phyloP scores from a whole-genome alignment of 2,329 filamentous ascomycete species.

The Knoxdaviesia capensis region DNA sequence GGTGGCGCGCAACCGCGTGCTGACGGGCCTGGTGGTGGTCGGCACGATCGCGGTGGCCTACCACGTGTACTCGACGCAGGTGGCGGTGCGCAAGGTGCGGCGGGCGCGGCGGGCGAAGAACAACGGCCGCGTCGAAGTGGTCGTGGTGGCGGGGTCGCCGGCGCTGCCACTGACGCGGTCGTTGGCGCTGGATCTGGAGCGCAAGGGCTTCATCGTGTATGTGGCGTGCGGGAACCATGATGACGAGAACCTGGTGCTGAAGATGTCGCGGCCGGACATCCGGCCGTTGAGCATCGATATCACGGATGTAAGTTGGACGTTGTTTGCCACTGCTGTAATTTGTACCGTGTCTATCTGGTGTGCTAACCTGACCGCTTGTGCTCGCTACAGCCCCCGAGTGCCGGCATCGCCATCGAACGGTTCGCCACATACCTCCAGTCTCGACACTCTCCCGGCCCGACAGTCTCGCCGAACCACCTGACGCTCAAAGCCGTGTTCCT shows the following conservation, averaged over 20 bases:
- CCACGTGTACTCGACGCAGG: constrained; percentile 25
- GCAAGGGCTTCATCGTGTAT: constrained; percentile 84
- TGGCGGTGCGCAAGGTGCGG: constrained; percentile 44
- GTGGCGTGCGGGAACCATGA: constrained; percentile 70
- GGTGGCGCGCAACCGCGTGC: constrained; percentile 50
- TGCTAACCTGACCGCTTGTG: not conserved
- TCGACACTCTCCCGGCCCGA: constrained; percentile 56
- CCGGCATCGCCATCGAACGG: constrained; percentile 46
- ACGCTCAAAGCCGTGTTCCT: constrained; percentile 63
- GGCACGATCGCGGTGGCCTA: constrained; percentile 47
- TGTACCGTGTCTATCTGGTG: not conserved
- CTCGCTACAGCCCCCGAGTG: constrained; percentile 39
- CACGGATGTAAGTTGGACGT: constrained; percentile 39
- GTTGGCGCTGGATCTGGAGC: constrained; percentile 68
- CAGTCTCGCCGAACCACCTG: constrained; percentile 56
- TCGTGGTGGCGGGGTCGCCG: constrained; percentile 74
- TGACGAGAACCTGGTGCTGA: constrained; percentile 62
- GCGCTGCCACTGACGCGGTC: constrained; percentile 68
- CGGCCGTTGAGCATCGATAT: constrained; percentile 67
- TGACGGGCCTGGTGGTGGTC: constrained; percentile 51
- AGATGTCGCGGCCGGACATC: constrained; percentile 62
- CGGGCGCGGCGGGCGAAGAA: constrained; percentile 58
- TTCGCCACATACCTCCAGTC: constrained; percentile 54
- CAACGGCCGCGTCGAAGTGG: constrained; percentile 71
- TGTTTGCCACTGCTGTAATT: not conserved